Base-by-base conservation (phyloP, 768 basidiomycete species). In the Tricholomella constricta region DNA sequence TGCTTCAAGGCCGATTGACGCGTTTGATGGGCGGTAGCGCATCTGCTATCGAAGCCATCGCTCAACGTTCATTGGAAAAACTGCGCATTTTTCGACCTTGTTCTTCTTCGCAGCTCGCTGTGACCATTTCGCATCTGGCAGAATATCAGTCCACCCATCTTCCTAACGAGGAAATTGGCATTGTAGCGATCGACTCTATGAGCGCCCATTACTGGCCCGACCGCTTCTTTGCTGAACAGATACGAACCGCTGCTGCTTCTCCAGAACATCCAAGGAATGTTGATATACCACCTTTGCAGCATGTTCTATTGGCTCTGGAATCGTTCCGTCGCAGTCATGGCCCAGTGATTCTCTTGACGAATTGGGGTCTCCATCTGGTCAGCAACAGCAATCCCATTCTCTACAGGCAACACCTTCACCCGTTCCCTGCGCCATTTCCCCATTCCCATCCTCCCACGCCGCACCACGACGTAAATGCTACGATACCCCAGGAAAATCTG, bases 141-240 rank as follows among this genome's bases (percentile, higher is more conserved):
- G 64, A 66, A 3, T 85, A 84, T 60, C 82, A 86, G 58, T 62
- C 69, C 3, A 63, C 65, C 15, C 68, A 73, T 47, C 75, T 85
- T 53, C 73, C 78, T 27, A 67, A 80, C 37, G 67, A 72, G 27
- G 84, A 84, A 54, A 76, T 93, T 10, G 85, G 83, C 6, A 60
- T 91, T 48, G 68, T 94, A 32, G 82, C 81, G 9, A 72, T 94
- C 41, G 91, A 94, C 68, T 91, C 90, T 12, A 67, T 91, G 52
- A 86, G 85, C 64, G 66, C 88, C 0, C 90, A 86, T 62, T 82
- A 89, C 68, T 94, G 92, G 91, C 56, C 77, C 2, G 91, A 94
- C 65, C 82, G 86, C 36, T 85, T 84, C 63, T 72, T 74, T 34
- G 69, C 71, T 26, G 89, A 91, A 66, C 82, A 83, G 58, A 55